phyloP scores from a whole-genome alignment of 495 filamentous ascomycete species.

The Thermothielavioides terrestris region DNA sequence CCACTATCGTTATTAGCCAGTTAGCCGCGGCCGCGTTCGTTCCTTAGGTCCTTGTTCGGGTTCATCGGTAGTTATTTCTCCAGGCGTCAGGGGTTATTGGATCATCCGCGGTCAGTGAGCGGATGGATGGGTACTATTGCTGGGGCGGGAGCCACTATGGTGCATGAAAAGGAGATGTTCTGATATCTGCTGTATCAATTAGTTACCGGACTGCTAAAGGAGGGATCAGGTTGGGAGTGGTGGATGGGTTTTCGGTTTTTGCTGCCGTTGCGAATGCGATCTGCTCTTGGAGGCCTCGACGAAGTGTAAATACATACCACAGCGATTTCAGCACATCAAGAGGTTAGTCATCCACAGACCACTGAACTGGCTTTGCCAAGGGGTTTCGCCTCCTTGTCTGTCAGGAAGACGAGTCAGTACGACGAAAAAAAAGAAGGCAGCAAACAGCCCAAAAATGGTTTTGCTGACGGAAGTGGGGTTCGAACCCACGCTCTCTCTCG shows the following conservation, averaged over 20 bases:
- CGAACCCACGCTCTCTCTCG: slow-evolving; percentile 18
- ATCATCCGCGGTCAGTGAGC: neutral
- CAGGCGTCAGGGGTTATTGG: slow-evolving; percentile 7
- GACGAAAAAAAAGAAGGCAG: neutral
- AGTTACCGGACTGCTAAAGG: neutral
- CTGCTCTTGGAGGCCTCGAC: neutral
- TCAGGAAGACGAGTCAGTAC: too few relatives aligned
- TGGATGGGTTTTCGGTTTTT: neutral
- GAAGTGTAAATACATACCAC: neutral
- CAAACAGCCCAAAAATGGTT: too few relatives aligned
- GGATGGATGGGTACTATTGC: neutral
- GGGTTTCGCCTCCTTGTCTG: too few relatives aligned
- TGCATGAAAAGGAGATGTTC: slow-evolving; percentile 5
- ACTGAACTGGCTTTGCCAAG: too few relatives aligned
- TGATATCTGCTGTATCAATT: neutral
- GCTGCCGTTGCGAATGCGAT: neutral
- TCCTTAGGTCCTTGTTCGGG: neutral
- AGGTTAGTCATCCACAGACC: too few relatives aligned
- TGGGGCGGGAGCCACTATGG: neutral
- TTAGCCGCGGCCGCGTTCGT: neutral
- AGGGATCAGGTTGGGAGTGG: neutral
- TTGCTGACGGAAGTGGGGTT: slow-evolving; percentile 16
- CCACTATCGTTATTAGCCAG: neutral
- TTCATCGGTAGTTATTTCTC: neutral
- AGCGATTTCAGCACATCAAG: too few relatives aligned